Base-by-base conservation (phyloP, 129 eudicot genomes). In the Cynara cardunculus region DNA sequence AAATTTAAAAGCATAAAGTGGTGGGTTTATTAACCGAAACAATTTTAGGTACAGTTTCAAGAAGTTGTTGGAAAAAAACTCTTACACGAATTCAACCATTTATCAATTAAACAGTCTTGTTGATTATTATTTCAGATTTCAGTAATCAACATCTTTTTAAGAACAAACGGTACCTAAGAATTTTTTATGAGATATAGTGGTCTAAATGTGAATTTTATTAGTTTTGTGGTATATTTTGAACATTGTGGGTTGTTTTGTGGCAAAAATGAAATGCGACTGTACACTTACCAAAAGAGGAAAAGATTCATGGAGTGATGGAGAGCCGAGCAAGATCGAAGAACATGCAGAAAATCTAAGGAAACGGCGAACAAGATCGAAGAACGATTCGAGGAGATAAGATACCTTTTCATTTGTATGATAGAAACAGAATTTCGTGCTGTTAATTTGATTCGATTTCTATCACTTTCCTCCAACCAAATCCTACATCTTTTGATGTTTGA, bases 381-480 rank as follows among this genome's bases (percentile, higher is more conserved):
- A 44, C 79, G 78, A 80, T 75, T 61, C 73, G 11, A 70, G 46
- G 74, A n/a, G 46, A 31, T 70, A 39, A 30, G 49, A 31, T 28
- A 70, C 18, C 5, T 3, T 68, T 70, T 32, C 13, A 4, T 70
- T 70, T 70, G 32, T 35, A 67, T 28, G 34, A 67, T 26, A 67
- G 35, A 25, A 67, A 67, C 35, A 67, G 0, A 25, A 67, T 28
- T 67, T 1, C 3, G 21, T 31, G 74, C 26, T 30, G 22, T 69
- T 61, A 32, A 30, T 76, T 66, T 76, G 69, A 75, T 68, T 56
- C 39, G 32, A 75, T 75, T 46, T 67, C 71, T 11, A 59, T 25
- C 75, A 75, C 76, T 4, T 81, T 44, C 75, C 7, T 41, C 27
- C 14, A 74, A 65, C 46, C 80, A 81, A 74, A 81, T 73, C 74